A percentile compares a stretch with the other conserved stretches of the same genome.
Evolutionary conservation across 2,329 filamentous ascomycete species (phyloP).

Genomic region (Nemania sp.): DNA sequence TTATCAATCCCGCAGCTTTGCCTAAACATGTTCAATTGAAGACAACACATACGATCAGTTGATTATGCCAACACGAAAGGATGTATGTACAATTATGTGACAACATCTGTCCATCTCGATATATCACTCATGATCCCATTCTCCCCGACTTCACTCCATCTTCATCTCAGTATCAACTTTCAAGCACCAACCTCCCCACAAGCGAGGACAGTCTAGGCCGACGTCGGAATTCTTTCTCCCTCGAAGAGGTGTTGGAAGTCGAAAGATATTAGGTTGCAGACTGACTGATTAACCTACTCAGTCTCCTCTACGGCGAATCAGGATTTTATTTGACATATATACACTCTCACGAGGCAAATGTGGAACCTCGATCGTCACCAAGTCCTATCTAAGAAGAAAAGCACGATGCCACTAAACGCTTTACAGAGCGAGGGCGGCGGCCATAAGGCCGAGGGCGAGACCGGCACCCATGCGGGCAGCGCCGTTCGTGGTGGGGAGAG

Average conservation of each 20-base stretch:
- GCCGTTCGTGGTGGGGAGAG: constrained; percentile 33
- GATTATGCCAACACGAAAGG: no score
- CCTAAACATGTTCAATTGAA: no score
- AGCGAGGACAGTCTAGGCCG: background rate
- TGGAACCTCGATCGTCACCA: background rate
- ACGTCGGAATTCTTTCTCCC: background rate
- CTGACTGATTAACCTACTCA: background rate
- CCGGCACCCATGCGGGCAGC: constrained; percentile 44
- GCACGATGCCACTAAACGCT: constrained; percentile 1
- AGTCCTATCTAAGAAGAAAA: constrained; percentile 6
- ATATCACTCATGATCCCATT: background rate
- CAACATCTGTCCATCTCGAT: background rate
- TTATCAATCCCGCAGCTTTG: no score
- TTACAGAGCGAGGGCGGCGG: constrained; percentile 45
- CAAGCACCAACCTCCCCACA: constrained; percentile 21
- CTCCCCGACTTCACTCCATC: background rate
- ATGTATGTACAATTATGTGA: no score
- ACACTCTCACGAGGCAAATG: background rate
- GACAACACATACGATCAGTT: no score
- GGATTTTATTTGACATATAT: constrained; percentile 1
- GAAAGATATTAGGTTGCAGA: background rate
- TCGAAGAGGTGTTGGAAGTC: background rate
- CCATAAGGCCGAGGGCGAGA: constrained; percentile 48
- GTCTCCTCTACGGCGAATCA: constrained; percentile 3
- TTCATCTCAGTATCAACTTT: constrained; percentile 1